Evolutionary conservation across 2,329 filamentous ascomycete genomes (phyloP), one percentile per base, ranked within the genome.

Genomic region (Cercospora sp.): DNA sequence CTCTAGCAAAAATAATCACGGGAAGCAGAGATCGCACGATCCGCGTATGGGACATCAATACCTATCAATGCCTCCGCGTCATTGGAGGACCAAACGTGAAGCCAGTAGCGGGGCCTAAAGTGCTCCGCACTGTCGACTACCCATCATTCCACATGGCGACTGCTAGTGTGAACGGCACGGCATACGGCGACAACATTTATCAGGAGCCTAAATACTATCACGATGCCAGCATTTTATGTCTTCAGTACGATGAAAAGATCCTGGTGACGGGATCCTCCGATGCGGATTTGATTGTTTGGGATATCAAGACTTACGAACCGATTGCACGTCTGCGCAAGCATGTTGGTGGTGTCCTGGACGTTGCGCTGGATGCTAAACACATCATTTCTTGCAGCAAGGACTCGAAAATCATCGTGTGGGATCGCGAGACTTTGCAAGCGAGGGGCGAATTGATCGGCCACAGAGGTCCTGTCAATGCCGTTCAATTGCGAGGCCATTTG

Each of bases 301-400:
- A 93, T 74, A 88, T 97, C 74, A 88, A 89, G 71, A 87, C 91
- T 42, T 97, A 94, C 79, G 85, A 87, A 67, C 94, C 95, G 0
- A 88, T 97, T 68, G 89, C 88, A 60, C 90, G 92, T 33, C 88
- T 99, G 13, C 82, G 83, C 36, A 89, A 90, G 70, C 95, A 99
- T 81, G 88, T 87, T 5, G 93, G 93, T 3, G 94, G 95, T 62
- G 94, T 99, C 45, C 86, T 99, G 13, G 95, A 99, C 78, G 89
- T 99, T 9, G 94, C 93, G 72, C 94, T 99, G 72, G 93, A 99
- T 78, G 88, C 93, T 71, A 90, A 90, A 74, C 91, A 97, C 80
- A 97, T 99, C 75, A 91, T 98, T 61, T 97, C 94, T 5, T 99
- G 95, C 84, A 97, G 93, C 78, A 99, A 99, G 81, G 95, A 99